Conservation (phyloP, 306 rosid genomes). For the Argentina anserina region DNA sequence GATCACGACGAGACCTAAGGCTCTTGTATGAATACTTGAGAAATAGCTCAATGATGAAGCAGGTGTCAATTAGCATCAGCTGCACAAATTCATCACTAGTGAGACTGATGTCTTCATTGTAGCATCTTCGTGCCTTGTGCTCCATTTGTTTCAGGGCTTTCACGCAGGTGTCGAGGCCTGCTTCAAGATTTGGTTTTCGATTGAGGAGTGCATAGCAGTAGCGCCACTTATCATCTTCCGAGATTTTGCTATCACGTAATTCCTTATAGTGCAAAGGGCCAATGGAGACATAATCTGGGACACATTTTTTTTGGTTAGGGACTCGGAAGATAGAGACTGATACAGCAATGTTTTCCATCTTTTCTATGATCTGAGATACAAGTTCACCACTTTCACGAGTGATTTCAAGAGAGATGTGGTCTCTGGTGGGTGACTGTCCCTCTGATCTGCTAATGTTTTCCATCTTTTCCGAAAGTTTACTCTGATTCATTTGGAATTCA, state of each 20-base stretch:
- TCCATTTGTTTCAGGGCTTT: constrained; percentile 34
- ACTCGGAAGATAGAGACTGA: constrained; percentile 40
- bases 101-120: constrained; percentile 11
- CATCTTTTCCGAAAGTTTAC: constrained; percentile 8
- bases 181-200: constrained; percentile 41
- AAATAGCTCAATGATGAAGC: constrained; percentile 61
- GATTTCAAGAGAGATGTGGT: constrained; percentile 14
- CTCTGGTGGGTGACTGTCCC: constrained; percentile 2
- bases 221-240: constrained; percentile 45
- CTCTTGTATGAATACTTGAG: constrained; percentile 31
- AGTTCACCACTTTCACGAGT: constrained; percentile 21
- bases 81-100: constrained; percentile 27
- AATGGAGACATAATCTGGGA: constrained; percentile 39
- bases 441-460: constrained; percentile 10
- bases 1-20: constrained; percentile 41
- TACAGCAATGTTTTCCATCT: constrained; percentile 37
- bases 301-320: constrained; percentile 20
- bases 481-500: not conserved
- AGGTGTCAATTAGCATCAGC: constrained; percentile 52
- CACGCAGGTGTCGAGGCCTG: constrained; percentile 32
- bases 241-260: not conserved
- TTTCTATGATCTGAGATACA: constrained; percentile 36
- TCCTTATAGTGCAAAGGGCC: constrained; percentile 50
- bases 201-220: constrained; percentile 45
- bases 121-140: constrained; percentile 39